These are phyloP conservation scores for Oryza glumipatula DNA, from an alignment of 176 grass and related monocot species.

Conservation along the genomic window DNA sequence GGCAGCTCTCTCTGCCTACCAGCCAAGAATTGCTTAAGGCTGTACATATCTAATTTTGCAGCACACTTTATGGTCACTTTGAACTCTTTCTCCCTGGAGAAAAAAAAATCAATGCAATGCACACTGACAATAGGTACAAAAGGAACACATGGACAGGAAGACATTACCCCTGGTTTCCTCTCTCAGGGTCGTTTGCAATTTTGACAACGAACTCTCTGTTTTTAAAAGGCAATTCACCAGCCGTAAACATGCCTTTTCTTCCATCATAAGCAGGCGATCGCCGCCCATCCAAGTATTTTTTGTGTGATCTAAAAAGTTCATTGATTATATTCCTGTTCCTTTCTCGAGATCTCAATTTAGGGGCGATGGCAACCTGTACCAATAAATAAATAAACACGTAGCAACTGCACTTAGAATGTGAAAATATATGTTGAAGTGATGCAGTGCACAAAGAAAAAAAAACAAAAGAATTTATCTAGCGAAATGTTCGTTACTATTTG, in stretches of 20 bases:
- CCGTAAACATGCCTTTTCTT: conserved; percentile 57
- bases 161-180: conserved; percentile 34
- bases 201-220: conserved; percentile 50
- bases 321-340: conserved; percentile 48
- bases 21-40: conserved; percentile 49
- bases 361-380: conserved; percentile 51
- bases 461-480: too few species aligned
- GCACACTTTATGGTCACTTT: conserved; percentile 59
- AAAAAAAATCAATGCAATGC: not conserved
- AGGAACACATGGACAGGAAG: not conserved
- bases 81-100: conserved; percentile 42
- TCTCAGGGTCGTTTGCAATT: conserved; percentile 29
- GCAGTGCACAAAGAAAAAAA: too few species aligned
- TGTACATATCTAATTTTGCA: conserved; percentile 38
- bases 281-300: conserved; percentile 32
- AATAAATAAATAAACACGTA: not conserved
- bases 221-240: conserved; percentile 56
- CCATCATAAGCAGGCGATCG: conserved; percentile 64
- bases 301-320: conserved; percentile 46
- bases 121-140: not conserved
- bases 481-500: too few species aligned
- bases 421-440: not conserved
- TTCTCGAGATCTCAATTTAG: conserved; percentile 32
- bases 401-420: not conserved
- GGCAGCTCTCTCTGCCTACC: conserved; percentile 54